Percentiles rank a stretch among this genome's conserved stretches.
Evolutionary conservation across 75 land plant species (phyloP).

Genomic region (Sequoia sempervirens): DNA sequence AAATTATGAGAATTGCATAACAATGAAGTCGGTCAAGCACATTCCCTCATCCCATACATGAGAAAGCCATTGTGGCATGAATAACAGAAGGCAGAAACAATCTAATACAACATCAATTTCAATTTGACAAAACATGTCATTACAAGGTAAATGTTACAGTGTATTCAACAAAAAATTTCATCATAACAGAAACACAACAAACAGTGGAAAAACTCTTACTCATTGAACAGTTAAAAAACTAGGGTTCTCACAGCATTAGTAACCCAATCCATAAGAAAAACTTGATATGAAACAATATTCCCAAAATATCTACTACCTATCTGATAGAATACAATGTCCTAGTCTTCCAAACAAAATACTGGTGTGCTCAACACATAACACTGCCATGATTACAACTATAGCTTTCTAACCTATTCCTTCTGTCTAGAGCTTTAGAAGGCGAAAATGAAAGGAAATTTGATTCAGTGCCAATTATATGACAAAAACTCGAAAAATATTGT

Average conservation of each 20-base stretch:
- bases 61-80: not conserved
- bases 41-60: not conserved
- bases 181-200: not conserved
- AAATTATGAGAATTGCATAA: no score
- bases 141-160: not conserved
- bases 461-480: no score
- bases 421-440: not conserved
- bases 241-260: not conserved
- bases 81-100: no score
- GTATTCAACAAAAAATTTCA: not conserved
- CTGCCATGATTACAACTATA: not conserved
- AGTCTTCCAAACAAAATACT: not conserved
- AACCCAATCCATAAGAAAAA: not conserved
- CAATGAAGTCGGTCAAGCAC: no score
- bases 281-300: slow-evolving; percentile 6
- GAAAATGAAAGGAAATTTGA: not conserved
- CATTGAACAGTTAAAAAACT: not conserved
- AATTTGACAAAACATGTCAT: not conserved
- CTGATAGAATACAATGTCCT: not conserved
- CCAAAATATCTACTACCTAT: slow-evolving; percentile 6
- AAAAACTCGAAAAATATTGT: not conserved
- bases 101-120: not conserved
- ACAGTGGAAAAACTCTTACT: not conserved
- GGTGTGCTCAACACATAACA: not conserved
- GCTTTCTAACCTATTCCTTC: not conserved